These are phyloP conservation scores for Neurospora pannonica DNA, from an alignment of 495 filamentous ascomycete genomes.

Conservation along the genomic window DNA sequence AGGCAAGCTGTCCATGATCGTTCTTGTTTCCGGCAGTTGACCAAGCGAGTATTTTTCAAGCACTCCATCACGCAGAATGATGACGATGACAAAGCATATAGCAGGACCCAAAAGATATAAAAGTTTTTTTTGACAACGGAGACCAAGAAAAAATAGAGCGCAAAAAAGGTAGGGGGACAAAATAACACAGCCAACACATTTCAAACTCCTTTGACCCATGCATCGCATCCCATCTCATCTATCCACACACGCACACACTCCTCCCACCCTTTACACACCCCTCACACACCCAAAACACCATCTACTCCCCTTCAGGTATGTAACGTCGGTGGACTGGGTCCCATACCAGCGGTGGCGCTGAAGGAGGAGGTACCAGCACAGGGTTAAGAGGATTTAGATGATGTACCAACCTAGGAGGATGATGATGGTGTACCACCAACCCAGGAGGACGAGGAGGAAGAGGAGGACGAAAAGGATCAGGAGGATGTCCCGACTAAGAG, in stretches of 20 bases:
- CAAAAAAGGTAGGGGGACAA: neutral
- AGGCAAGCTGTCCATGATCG: neutral
- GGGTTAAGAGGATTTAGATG: neutral
- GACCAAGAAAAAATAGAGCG: neutral
- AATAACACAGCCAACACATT: neutral
- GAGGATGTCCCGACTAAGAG: neutral
- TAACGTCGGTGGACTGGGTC: neutral
- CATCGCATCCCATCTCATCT: neutral
- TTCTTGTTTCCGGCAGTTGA: neutral
- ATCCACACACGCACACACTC: neutral
- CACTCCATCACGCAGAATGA: neutral
- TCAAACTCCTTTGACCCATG: neutral
- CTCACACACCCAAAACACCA: neutral
- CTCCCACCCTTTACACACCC: neutral
- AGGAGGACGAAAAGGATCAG: neutral
- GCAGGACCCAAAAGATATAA: neutral
- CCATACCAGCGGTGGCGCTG: neutral
- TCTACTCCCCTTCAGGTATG: neutral
- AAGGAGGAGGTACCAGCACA: neutral
- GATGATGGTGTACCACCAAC: neutral
- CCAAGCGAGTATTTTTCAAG: neutral
- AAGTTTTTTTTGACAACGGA: neutral
- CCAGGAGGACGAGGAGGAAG: neutral
- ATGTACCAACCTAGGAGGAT: neutral
- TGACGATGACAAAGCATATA: neutral